Base-by-base conservation (phyloP, 768 basidiomycete genomes). In the Fistulinella prunicolor region DNA sequence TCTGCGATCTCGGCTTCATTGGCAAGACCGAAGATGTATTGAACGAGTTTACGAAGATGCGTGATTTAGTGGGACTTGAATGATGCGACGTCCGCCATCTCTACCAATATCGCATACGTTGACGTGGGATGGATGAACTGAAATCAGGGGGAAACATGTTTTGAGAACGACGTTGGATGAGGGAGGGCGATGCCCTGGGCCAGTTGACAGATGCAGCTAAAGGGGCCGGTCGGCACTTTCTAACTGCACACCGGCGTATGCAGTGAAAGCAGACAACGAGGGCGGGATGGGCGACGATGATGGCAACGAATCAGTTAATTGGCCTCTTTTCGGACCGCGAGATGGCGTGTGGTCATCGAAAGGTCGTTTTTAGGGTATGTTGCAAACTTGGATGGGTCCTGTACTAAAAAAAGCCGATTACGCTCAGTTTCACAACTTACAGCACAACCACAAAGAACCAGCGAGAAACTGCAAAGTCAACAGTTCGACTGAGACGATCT, bases 41-140 rank as follows among this genome's bases (percentile, higher is more conserved):
- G 67, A 23, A 88, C 72, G 39, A 89, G 74, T 38, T 73, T 75
- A 34, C 79, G 78, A 5, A 89, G 69, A 56, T 85, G 85, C 0
- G 76, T 70, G 54, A 89, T 75, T 85, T 22, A 80, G 68, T 0
- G 86, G 86, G 8, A 86, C 83, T 53, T 86, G 85, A 5, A 80
- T 79, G 44, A 87, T 67, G 44, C 86, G 77, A 57, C 81, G 79
- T 3, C 83, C 73, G 6, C 81, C 79, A 5, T 82, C 78, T 45
- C 69, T 64, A 16, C 61, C 62, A 40, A 26, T 14, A n/a, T 51
- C 50, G 22, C 55, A 51, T 3, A 62, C 55, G 32, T 61, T 42
- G 46, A 57, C 51, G 2, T 65, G 63, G 12, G 60, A 51, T 74
- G 71, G 38, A 80, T 63, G 42, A 84, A 67, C 64, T 85, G 85